A percentile compares a stretch with the other conserved stretches of the same genome.
Conservation (phyloP, 2,329 filamentous ascomycete genomes). For the Akanthomyces uredinophilus region DNA sequence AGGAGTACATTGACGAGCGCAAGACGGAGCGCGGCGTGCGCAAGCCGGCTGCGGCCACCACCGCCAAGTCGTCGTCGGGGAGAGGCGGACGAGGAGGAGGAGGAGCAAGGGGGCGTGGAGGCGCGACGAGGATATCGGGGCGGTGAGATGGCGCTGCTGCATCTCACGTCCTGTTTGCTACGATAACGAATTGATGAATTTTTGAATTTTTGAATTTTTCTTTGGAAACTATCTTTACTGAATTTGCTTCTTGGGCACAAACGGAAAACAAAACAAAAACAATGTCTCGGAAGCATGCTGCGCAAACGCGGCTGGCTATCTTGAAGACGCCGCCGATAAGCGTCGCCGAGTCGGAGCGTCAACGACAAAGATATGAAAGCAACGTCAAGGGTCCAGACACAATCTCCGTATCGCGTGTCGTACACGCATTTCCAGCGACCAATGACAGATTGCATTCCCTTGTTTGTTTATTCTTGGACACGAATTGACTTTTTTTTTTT, state of each 20-base stretch:
- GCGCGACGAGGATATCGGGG: slow-evolving; percentile 19
- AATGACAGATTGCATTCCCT: neutral
- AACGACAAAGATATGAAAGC: too few species aligned
- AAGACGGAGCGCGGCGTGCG: slow-evolving; percentile 36
- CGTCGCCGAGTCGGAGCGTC: neutral
- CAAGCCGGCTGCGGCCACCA: neutral
- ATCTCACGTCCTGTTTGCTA: neutral
- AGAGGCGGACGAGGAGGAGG: slow-evolving; percentile 18
- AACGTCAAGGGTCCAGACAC: too few species aligned
- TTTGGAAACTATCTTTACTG: too few species aligned
- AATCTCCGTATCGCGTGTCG: neutral
- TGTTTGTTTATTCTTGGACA: neutral
- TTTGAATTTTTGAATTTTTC: too few species aligned
- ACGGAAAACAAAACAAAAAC: neutral
- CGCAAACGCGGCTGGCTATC: neutral
- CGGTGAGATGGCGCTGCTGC: neutral
- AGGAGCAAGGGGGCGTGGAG: slow-evolving; percentile 24
- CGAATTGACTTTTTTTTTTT: neutral
- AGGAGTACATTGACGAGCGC: slow-evolving; percentile 58
- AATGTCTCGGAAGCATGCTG: neutral
- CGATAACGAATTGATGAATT: neutral
- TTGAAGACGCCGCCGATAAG: neutral
- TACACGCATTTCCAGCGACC: neutral
- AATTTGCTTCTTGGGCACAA: neutral
- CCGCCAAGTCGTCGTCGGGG: slow-evolving; percentile 21